Evolutionary conservation across 208 protist genomes (phyloP).

Genomic region (Leishmania tropica): DNA sequence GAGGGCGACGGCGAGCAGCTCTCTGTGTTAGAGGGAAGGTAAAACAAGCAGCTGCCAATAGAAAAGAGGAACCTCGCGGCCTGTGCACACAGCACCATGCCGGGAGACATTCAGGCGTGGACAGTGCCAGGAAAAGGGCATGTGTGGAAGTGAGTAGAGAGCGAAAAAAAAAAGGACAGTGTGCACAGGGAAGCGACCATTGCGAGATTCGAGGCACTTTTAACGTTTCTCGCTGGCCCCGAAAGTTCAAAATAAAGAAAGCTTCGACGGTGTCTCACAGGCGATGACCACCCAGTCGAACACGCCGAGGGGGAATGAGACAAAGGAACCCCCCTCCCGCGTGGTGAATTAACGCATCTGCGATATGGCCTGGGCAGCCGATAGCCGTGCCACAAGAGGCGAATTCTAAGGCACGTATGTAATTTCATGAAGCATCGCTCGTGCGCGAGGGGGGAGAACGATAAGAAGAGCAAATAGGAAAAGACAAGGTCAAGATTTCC

Average conservation of each 20-base stretch:
- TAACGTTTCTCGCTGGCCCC: neutral
- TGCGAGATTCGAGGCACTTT: neutral
- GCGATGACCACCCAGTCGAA: neutral
- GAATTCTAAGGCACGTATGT: no score
- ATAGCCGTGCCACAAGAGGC: neutral
- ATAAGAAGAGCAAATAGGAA: neutral
- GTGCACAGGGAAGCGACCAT: neutral
- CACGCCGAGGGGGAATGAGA: neutral
- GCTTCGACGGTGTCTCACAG: no score
- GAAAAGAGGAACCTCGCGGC: no score
- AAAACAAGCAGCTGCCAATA: no score
- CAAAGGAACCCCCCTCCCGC: neutral
- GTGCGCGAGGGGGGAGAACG: neutral
- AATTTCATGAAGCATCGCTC: neutral
- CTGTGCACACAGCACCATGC: no score
- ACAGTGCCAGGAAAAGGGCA: no score
- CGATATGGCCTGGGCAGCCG: no score
- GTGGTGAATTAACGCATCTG: neutral
- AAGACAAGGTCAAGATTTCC: neutral
- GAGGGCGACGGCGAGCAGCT: neutral
- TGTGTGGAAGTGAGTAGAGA: neutral
- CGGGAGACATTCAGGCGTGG: no score
- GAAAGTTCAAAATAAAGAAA: neutral
- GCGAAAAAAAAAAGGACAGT: neutral
- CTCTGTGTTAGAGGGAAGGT: no score